Evolutionary conservation across 306 rosid species (phyloP).

Genomic region (Purshia tridentata): DNA sequence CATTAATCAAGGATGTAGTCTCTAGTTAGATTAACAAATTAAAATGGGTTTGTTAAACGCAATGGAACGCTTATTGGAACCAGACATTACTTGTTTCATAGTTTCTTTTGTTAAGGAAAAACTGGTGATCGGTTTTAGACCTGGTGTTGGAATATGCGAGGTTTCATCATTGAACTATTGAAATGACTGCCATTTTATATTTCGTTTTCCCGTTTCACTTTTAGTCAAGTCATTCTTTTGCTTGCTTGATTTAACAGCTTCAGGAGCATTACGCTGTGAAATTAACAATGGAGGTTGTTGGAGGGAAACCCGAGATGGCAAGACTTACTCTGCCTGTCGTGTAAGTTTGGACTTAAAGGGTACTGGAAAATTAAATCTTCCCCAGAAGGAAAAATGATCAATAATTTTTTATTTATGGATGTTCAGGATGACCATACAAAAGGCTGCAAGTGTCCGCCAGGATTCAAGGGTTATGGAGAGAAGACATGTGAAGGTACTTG

Average conservation of each 20-base stretch:
- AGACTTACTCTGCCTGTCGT: slow-evolving; percentile 72
- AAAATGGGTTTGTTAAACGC: no score
- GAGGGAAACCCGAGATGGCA: slow-evolving; percentile 52
- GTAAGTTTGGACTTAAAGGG: slow-evolving; percentile 43
- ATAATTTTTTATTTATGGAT: slow-evolving; percentile 6
- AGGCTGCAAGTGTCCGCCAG: slow-evolving; percentile 84
- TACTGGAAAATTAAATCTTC: background rate
- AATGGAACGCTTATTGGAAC: background rate
- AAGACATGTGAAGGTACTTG: slow-evolving; percentile 70
- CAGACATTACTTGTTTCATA: background rate
- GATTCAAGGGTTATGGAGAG: slow-evolving; percentile 86
- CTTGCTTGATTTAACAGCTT: slow-evolving; percentile 52
- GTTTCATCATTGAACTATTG: background rate
- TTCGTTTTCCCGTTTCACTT: background rate
- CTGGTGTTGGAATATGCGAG: background rate
- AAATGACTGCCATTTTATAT: slow-evolving; percentile 3
- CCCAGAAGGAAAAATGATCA: background rate
- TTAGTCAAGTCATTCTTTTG: background rate
- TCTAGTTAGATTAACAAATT: background rate
- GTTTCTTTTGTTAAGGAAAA: background rate
- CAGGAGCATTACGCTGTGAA: slow-evolving; percentile 76
- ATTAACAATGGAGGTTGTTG: slow-evolving; percentile 96
- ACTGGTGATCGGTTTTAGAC: background rate
- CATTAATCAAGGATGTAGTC: background rate
- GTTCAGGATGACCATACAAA: slow-evolving; percentile 65